Conservation (phyloP, 2,329 filamentous ascomycete genomes). For the Akanthomyces muscarius region DNA sequence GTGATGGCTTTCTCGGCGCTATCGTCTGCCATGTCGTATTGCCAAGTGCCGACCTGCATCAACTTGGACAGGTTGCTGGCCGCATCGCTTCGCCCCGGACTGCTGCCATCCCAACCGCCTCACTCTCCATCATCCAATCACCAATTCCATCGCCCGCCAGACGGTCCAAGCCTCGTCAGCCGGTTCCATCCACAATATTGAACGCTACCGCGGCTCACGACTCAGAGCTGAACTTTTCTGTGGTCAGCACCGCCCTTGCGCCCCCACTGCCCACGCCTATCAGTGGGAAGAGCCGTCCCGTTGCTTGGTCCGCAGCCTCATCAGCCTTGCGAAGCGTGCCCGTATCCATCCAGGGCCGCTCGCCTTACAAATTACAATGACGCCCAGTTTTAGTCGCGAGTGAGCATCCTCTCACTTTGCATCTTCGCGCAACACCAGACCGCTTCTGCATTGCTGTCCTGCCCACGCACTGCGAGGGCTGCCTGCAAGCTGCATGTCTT, state of each 20-base stretch:
- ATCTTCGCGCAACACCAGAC: neutral
- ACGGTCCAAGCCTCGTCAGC: slow-evolving; percentile 1
- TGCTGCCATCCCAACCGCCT: neutral
- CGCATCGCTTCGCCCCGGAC: neutral
- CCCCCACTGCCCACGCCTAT: slow-evolving; percentile 4
- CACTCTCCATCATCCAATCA: slow-evolving; percentile 3
- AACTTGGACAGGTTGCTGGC: neutral
- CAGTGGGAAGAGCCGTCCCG: slow-evolving; percentile 16
- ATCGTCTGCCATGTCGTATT: neutral
- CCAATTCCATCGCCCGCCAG: neutral
- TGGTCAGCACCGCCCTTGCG: slow-evolving; percentile 7
- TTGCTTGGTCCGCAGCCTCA: slow-evolving; percentile 14
- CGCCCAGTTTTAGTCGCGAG: neutral
- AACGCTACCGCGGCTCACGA: neutral
- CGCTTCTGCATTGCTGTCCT: neutral
- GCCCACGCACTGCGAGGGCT: neutral
- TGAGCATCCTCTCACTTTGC: neutral
- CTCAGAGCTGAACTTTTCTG: slow-evolving; percentile 8
- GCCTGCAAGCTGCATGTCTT: neutral
- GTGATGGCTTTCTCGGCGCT: too few relatives aligned
- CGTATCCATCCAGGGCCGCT: neutral
- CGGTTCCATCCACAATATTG: slow-evolving; percentile 2
- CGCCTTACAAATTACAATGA: slow-evolving; percentile 3
- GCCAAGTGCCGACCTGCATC: neutral
- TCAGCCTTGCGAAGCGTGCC: slow-evolving; percentile 6